Conservation (phyloP, 139 green algal species). For the Marvania coccoides region DNA sequence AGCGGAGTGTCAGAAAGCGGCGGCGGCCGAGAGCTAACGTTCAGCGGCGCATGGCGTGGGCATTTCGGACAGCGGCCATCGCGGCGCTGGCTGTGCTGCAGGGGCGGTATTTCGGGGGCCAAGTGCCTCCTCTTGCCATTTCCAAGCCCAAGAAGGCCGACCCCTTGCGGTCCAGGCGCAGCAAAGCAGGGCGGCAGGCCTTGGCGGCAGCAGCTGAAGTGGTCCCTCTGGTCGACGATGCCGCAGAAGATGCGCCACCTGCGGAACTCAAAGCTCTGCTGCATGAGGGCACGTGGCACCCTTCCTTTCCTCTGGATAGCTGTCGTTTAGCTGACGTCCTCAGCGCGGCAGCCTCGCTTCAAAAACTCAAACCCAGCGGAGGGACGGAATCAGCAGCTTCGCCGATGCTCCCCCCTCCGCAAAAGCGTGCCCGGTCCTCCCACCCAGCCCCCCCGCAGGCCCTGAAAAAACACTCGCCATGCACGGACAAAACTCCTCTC, state of each 20-base stretch:
- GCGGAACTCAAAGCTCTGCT: not conserved
- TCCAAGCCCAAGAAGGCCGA: not conserved
- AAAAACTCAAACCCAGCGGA: not conserved
- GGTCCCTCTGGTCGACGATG: not conserved
- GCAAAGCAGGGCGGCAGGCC: not conserved
- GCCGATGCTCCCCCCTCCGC: slow-evolving; percentile 21
- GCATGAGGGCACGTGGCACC: not conserved
- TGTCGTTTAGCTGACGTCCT: not conserved
- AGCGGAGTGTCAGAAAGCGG: not conserved
- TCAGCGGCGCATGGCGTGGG: not conserved
- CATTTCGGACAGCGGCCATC: not conserved
- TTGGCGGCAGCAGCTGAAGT: not conserved
- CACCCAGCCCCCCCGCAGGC: slow-evolving; percentile 32
- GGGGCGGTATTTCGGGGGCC: not conserved
- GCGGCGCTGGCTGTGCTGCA: slow-evolving; percentile 14
- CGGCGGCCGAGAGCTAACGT: not conserved
- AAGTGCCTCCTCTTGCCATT: not conserved
- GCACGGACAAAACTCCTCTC: slow-evolving; percentile 23
- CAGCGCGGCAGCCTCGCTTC: not conserved
- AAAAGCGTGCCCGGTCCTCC: slow-evolving; percentile 26
- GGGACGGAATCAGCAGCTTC: not conserved
- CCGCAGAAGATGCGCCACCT: not conserved
- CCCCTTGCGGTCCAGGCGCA: not conserved
- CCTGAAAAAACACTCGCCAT: slow-evolving; percentile 35
- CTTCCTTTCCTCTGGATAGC: not conserved